These are phyloP conservation scores for Quercus bicolor DNA, from an alignment of 306 rosid genomes.

Conservation along the genomic window DNA sequence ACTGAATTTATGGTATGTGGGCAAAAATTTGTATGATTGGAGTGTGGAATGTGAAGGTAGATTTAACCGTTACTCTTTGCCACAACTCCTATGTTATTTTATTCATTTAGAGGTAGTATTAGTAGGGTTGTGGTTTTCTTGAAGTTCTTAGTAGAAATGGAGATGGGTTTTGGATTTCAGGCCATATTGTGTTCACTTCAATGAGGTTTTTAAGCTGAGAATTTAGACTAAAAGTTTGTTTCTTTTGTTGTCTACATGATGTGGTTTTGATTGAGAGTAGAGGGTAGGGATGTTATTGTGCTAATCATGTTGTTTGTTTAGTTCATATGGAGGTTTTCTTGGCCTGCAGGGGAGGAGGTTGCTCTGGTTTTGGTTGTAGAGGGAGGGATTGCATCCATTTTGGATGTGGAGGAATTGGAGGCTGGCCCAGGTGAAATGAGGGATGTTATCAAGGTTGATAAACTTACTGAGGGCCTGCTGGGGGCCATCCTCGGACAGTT, in stretches of 20 bases:
- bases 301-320: not conserved
- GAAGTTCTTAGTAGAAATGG: constrained; percentile 15
- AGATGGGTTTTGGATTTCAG: not conserved
- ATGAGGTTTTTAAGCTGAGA: constrained; percentile 1
- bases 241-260: constrained; percentile 1
- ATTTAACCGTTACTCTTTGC: constrained; percentile 15
- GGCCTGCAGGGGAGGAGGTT: constrained; percentile 25
- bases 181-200: constrained; percentile 9
- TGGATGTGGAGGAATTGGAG: constrained; percentile 68
- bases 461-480: constrained; percentile 85
- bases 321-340: constrained; percentile 6
- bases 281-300: not conserved
- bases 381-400: constrained; percentile 44
- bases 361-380: constrained; percentile 25
- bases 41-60: constrained; percentile 22
- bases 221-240: not conserved
- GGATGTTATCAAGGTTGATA: constrained; percentile 92
- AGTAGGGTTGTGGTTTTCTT: not conserved
- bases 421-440: constrained; percentile 84
- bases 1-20: constrained; percentile 10
- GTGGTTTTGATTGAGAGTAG: not conserved
- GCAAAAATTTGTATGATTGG: constrained; percentile 7
- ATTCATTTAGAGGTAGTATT: constrained; percentile 14
- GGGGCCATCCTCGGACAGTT: constrained; percentile 50
- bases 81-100: not conserved